Evolutionary conservation across 1,284 basidiomycete genomes (phyloP).

Genomic region (Moesziomyces sp.): DNA sequence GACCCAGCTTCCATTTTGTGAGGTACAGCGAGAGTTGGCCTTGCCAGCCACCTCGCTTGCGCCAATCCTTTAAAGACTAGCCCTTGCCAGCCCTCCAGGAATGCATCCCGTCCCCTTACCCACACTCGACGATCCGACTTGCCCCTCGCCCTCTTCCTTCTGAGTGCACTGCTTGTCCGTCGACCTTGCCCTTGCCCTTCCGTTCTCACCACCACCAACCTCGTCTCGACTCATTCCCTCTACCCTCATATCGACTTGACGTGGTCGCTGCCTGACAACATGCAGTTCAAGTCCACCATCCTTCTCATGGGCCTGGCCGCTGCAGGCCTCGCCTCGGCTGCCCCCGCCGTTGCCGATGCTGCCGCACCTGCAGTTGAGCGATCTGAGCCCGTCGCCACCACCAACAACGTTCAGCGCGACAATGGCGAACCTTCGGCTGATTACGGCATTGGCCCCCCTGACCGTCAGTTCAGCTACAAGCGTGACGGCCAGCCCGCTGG

Average conservation of each 20-base stretch:
- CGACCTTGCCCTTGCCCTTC: background rate
- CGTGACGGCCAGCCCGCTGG: slow-evolving; percentile 15
- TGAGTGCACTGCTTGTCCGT: background rate
- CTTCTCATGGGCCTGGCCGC: slow-evolving; percentile 36
- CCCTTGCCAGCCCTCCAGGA: background rate
- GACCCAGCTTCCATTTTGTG: slow-evolving; percentile 18
- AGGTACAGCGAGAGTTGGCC: slow-evolving; percentile 15
- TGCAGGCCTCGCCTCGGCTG: slow-evolving; percentile 30
- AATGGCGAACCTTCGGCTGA: slow-evolving; percentile 24
- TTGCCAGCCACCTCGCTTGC: slow-evolving; percentile 4
- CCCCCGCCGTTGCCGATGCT: slow-evolving; percentile 15
- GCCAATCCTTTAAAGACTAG: slow-evolving; percentile 13
- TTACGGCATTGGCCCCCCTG: slow-evolving; percentile 14
- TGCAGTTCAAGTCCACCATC: slow-evolving; percentile 42
- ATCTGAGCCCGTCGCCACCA: slow-evolving; percentile 13
- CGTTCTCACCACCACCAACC: slow-evolving; percentile 13
- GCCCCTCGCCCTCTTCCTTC: background rate
- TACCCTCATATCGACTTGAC: background rate
- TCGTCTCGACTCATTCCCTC: background rate
- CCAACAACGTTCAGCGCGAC: slow-evolving; percentile 24
- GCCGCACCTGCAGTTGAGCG: slow-evolving; percentile 32
- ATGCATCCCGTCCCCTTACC: slow-evolving; percentile 1
- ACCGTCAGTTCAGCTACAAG: slow-evolving; percentile 18
- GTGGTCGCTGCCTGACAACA: slow-evolving; percentile 6
- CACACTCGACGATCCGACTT: slow-evolving; percentile 8